Conservation (phyloP, 83 land plant genomes). For the Thuja plicata region DNA sequence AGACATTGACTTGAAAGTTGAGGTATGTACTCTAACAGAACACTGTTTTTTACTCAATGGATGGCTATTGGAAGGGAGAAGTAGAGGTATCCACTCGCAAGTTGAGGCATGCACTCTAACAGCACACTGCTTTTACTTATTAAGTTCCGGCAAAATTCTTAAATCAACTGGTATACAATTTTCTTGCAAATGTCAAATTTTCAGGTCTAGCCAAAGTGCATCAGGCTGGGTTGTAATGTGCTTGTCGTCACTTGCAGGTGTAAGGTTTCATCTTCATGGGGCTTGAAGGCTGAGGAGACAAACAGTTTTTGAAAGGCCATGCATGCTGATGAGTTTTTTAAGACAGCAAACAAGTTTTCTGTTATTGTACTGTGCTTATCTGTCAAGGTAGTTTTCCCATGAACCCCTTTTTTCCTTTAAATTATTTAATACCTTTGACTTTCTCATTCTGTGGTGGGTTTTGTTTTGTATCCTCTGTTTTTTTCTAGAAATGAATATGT, state of each 20-base stretch:
- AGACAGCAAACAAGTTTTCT: too few species aligned
- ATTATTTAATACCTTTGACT: not conserved
- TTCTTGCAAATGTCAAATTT: not conserved
- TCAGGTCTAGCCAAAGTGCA: constrained; percentile 10
- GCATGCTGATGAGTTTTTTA: not conserved
- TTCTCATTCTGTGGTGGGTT: not conserved
- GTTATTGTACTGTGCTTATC: not conserved
- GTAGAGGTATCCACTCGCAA: too few species aligned
- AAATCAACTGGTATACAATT: constrained; percentile 76
- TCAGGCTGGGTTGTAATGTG: not conserved
- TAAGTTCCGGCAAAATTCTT: constrained; percentile 89
- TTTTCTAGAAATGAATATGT: not conserved
- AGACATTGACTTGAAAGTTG: too few species aligned
- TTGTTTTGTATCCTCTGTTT: not conserved
- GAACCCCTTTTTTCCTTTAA: not conserved
- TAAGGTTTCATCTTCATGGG: not conserved
- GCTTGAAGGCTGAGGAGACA: too few species aligned
- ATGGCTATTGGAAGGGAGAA: too few species aligned
- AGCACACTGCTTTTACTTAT: constrained; percentile 91
- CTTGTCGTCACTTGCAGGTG: constrained; percentile 2
- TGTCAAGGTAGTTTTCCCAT: not conserved
- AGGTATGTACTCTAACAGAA: constrained; percentile 58
- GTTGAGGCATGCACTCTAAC: constrained; percentile 40
- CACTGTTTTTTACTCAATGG: constrained; percentile 91
- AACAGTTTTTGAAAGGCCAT: not conserved